Conservation (phyloP, 495 filamentous ascomycete genomes). For the Bacidia rubella region DNA sequence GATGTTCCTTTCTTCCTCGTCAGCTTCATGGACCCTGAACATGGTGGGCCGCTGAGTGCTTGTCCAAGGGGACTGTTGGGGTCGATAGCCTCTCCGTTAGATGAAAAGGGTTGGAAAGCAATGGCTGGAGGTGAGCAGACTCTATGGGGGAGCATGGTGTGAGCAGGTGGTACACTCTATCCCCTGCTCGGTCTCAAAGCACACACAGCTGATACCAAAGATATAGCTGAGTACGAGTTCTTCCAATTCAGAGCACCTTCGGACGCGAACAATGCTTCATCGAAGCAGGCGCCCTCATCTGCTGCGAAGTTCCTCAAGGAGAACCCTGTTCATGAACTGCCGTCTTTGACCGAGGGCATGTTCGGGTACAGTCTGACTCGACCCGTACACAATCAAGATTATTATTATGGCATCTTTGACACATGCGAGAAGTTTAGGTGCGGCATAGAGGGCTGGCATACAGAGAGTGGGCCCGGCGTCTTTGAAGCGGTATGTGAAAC, state of each 20-base stretch:
- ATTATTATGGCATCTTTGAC: constrained; percentile 84
- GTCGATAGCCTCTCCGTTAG: constrained; percentile 50
- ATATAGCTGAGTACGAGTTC: constrained; percentile 88
- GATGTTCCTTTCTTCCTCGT: constrained; percentile 87
- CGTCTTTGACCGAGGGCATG: constrained; percentile 86
- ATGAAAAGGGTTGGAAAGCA: constrained; percentile 52
- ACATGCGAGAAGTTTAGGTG: constrained; percentile 70
- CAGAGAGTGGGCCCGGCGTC: constrained; percentile 88
- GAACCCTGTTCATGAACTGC: constrained; percentile 58
- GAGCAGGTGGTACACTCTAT: neutral
- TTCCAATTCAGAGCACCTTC: constrained; percentile 73
- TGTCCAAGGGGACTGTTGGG: constrained; percentile 71
- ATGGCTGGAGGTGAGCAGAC: constrained; percentile 76
- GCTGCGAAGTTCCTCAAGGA: constrained; percentile 60
- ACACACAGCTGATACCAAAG: constrained; percentile 6
- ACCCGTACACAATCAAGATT: constrained; percentile 83
- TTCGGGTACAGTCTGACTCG: constrained; percentile 94
- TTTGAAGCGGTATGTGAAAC: constrained; percentile 62
- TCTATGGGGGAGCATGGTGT: neutral
- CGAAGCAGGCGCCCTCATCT: constrained; percentile 50
- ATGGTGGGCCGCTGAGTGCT: constrained; percentile 53
- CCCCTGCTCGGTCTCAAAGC: constrained; percentile 7
- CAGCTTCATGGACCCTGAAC: constrained; percentile 70
- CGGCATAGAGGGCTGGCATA: constrained; percentile 92
- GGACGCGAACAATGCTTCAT: constrained; percentile 21